A percentile compares a stretch with the other conserved stretches of the same genome.
phyloP scores from a whole-genome alignment of 164 flowering plant genomes.

The Stephania yunnanensis region DNA sequence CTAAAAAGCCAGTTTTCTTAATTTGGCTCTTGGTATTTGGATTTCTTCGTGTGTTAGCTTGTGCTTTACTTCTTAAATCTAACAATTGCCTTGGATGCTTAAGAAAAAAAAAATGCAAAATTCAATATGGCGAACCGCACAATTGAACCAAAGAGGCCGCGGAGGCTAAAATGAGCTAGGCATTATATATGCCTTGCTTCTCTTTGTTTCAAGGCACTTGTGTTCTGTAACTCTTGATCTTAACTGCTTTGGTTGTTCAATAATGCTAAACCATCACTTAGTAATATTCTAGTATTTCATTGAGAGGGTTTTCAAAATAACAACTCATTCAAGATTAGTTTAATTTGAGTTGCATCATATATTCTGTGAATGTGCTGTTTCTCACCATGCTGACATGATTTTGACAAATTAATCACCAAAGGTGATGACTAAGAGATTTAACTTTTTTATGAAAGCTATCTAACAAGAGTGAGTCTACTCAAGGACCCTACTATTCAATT shows the following conservation, averaged over 20 bases:
- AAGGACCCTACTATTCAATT: slow-evolving; percentile 17
- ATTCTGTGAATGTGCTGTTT: background rate
- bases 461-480: slow-evolving; percentile 6
- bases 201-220: too few relatives aligned
- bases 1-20: background rate
- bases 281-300: background rate
- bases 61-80: background rate
- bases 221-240: too few relatives aligned
- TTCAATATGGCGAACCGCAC: background rate
- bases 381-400: background rate
- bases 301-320: background rate
- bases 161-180: too few relatives aligned
- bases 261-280: background rate
- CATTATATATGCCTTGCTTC: too few relatives aligned
- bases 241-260: background rate
- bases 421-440: background rate
- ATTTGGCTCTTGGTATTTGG: background rate
- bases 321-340: background rate
- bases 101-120: background rate
- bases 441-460: background rate
- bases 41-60: background rate
- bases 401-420: background rate
- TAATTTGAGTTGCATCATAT: background rate
- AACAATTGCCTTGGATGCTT: background rate
- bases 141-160: background rate